These are phyloP conservation scores for Cornus suecica DNA, from an alignment of 148 eudicot genomes.

Conservation along the genomic window DNA sequence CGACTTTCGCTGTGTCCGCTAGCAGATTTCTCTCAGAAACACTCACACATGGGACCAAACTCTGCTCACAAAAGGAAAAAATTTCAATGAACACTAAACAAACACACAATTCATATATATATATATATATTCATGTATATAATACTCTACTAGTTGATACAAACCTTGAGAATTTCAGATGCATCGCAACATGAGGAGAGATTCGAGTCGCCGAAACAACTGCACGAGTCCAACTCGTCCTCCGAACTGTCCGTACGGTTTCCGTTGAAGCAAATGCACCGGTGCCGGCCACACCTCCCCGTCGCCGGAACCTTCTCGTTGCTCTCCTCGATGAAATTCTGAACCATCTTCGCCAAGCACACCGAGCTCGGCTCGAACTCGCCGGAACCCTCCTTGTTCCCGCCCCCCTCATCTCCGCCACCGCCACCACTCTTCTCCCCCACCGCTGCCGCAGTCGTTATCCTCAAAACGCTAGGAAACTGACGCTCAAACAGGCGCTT, in stretches of 20 bases:
- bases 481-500: constrained; percentile 57
- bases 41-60: constrained; percentile 60
- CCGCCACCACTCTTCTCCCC: constrained; percentile 30
- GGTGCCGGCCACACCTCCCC: constrained; percentile 39
- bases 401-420: constrained; percentile 7
- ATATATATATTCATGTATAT: no score
- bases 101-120: neutral
- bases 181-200: constrained; percentile 35
- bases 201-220: constrained; percentile 32
- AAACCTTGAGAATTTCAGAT: constrained; percentile 66
- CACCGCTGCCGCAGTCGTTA: no score
- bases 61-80: constrained; percentile 28
- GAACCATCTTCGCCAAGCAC: constrained; percentile 85
- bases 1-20: constrained; percentile 68
- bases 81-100: neutral
- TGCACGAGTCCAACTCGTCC: constrained; percentile 25
- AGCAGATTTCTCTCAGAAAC: constrained; percentile 64
- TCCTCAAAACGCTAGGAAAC: constrained; percentile 32
- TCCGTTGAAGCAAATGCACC: constrained; percentile 74
- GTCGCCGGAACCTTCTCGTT: constrained; percentile 42
- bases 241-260: constrained; percentile 58
- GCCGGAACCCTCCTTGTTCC: constrained; percentile 22
- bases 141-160: no score
- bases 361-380: constrained; percentile 81
- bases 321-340: constrained; percentile 77